These are phyloP conservation scores for Sphagnum contortum DNA, from an alignment of 225 moss, liverwort and hornwort species.

Conservation along the genomic window DNA sequence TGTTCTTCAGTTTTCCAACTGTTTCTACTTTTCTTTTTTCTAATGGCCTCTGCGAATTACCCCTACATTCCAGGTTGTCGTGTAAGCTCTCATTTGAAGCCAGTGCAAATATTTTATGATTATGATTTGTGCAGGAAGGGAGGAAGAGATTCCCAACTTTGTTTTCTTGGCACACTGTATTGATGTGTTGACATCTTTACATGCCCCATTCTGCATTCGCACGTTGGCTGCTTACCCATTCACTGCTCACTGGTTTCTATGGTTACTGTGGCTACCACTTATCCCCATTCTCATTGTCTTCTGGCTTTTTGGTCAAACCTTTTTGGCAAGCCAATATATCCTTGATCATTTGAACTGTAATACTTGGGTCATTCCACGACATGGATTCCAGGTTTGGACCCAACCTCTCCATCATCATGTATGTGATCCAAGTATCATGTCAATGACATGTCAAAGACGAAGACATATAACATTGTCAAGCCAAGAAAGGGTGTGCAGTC, in stretches of 20 bases:
- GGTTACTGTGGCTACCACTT: conserved; percentile 18
- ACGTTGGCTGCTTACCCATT: conserved; percentile 56
- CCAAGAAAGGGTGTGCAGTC: no score
- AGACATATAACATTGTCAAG: no score
- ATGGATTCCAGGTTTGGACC: conserved; percentile 53
- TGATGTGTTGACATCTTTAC: conserved; percentile 69
- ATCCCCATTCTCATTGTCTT: conserved; percentile 6
- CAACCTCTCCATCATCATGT: no score
- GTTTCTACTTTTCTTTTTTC: no score
- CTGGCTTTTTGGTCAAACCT: conserved; percentile 46
- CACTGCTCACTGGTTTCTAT: conserved; percentile 46
- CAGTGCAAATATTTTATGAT: no score
- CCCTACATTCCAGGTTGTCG: no score
- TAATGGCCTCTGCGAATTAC: no score
- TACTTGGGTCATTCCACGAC: conserved; percentile 83
- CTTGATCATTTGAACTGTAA: conserved; percentile 48
- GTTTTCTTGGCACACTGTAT: conserved; percentile 87
- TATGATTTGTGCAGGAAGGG: conserved; percentile 25
- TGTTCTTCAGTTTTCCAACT: no score
- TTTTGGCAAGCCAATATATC: conserved; percentile 49
- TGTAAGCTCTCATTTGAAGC: no score
- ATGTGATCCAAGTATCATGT: no score
- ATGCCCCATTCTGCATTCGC: conserved; percentile 66
- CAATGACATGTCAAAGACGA: no score
- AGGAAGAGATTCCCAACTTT: conserved; percentile 55